Evolutionary conservation across 2,329 filamentous ascomycete species (phyloP).

Genomic region (Pseudogymnoascus sp.): DNA sequence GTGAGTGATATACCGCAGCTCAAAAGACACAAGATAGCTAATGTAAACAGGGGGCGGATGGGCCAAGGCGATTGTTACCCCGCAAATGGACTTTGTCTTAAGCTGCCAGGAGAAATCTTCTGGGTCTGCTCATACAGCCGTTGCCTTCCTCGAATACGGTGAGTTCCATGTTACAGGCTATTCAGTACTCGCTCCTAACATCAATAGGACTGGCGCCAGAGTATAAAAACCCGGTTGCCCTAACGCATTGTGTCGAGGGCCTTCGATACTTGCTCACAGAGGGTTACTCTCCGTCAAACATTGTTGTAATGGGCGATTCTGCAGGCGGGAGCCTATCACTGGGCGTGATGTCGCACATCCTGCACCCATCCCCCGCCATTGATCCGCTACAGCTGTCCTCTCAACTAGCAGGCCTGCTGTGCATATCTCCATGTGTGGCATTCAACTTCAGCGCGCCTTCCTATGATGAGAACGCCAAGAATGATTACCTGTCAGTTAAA

Average conservation of each 20-base stretch:
- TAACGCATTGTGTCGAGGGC: not conserved
- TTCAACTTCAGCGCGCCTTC: not conserved
- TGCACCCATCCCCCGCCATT: conserved; percentile 43
- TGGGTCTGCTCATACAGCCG: not conserved
- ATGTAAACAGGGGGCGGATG: not conserved
- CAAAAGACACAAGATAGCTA: not conserved
- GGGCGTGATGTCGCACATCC: conserved; percentile 39
- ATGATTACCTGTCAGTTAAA: not conserved
- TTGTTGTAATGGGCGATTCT: conserved; percentile 44
- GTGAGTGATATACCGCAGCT: not conserved
- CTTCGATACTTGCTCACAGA: not conserved
- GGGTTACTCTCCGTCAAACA: conserved; percentile 21
- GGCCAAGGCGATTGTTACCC: not conserved
- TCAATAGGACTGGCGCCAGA: not conserved
- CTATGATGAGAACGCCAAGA: not conserved
- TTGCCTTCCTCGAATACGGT: not conserved
- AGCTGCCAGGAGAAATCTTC: not conserved
- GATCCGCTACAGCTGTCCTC: not conserved
- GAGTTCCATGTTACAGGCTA: not conserved
- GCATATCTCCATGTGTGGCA: not conserved
- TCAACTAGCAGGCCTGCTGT: not conserved
- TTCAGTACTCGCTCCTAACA: not conserved
- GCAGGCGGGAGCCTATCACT: conserved; percentile 42
- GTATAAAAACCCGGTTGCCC: not conserved
- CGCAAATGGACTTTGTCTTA: not conserved